Conservation (phyloP, 345 rosid species). For the Heritiera fomes region DNA sequence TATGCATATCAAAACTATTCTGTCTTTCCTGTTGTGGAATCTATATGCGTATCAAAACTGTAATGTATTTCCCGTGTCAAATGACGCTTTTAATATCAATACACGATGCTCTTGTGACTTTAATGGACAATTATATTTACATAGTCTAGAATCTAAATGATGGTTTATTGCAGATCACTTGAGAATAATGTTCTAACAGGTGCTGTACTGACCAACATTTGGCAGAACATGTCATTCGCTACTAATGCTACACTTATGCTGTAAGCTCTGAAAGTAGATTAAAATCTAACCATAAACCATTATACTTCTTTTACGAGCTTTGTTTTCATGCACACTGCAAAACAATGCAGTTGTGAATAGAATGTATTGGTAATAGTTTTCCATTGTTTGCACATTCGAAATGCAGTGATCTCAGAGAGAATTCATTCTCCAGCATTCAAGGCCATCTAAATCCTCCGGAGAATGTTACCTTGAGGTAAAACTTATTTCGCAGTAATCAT, state of each 20-base stretch:
- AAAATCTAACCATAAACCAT: neutral
- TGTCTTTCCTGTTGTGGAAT: conserved; percentile 18
- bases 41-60: neutral
- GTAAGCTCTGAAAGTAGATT: conserved; percentile 45
- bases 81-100: neutral
- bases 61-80: conserved; percentile 15
- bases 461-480: conserved; percentile 83
- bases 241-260: conserved; percentile 46
- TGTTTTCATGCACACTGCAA: neutral
- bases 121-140: neutral
- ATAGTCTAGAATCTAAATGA: conserved; percentile 6
- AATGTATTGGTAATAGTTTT: neutral
- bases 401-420: conserved; percentile 83
- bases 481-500: neutral
- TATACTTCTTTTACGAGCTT: neutral
- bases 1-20: neutral
- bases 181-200: conserved; percentile 68
- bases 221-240: conserved; percentile 53
- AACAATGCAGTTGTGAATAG: neutral
- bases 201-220: conserved; percentile 55
- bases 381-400: conserved; percentile 11
- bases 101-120: neutral
- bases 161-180: conserved; percentile 58
- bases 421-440: conserved; percentile 51
- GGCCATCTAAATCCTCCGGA: conserved; percentile 66